Base-by-base conservation (phyloP, 495 filamentous ascomycete species). In the Hypoxylon lienhwacheense region DNA sequence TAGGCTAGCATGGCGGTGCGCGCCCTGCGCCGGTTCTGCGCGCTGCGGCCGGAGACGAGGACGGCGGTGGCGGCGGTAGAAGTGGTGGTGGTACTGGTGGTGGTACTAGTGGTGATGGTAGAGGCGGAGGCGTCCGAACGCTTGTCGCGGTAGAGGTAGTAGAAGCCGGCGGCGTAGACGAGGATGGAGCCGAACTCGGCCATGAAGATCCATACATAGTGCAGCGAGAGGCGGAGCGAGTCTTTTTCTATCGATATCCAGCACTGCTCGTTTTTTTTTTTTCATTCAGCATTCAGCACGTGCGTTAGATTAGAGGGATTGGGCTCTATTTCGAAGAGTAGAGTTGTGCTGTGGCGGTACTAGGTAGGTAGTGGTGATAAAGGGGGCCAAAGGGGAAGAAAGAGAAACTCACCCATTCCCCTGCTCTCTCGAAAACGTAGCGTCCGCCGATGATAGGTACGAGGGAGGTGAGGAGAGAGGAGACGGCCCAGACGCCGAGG, bases 171-270 rank as follows among this genome's bases (percentile, higher is more conserved):
- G 4, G 73, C 72, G 64, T 86, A 86, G 22, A 84, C 73, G 32
- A 68, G 51, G 11, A 85, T 71, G 4, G 82, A 83, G 33, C 81
- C 80, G 59, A 85, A 83, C 63, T 85, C 78, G 42, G 78, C 73
- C 25, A 86, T 63, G 70, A 86, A 85, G 67, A 85, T 82, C 81
- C 81, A 86, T 51, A 85, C 68, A 53, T 86, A 86, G 54, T 85
- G 83, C 16, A 83, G 77, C 66, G 74, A 82, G 4, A 86, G 72
- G 37, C 83, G 81, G 2, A 62, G 37, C 17, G 21, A 35, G 31
- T 57, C 43, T 10, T 44, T 32, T 0, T 53, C 45, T 12, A 71
- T 61, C 1, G 67, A 77, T 36, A 84, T 77, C 82, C 82, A 83
- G 62, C 81, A 84, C 81, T 81, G n/a, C n/a, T n/a, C n/a, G n/a